A percentile compares a stretch with the other conserved stretches of the same genome.
Conservation (phyloP, 2,329 filamentous ascomycete genomes). For the Xylaria arbuscula region DNA sequence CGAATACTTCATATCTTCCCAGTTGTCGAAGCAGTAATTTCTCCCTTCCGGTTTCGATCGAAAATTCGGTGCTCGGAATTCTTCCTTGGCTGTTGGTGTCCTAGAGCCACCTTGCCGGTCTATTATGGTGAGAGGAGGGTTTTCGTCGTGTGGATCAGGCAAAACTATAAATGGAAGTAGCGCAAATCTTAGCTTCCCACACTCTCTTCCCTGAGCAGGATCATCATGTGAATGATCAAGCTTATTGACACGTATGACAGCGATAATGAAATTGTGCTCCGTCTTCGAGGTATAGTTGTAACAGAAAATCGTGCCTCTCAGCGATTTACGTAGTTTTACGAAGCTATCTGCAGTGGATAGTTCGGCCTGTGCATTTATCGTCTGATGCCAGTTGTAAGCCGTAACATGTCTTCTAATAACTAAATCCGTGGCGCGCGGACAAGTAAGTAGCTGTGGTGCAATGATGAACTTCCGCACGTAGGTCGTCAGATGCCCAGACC, state of each 20-base stretch:
- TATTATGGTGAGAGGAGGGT: not conserved
- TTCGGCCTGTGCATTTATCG: not conserved
- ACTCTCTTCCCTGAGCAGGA: not conserved
- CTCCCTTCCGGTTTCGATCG: not conserved
- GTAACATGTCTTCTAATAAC: not conserved
- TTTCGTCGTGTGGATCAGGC: not conserved
- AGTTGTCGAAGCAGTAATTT: not conserved
- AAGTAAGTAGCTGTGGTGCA: not conserved
- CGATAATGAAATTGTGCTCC: not conserved
- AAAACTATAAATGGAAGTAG: not conserved
- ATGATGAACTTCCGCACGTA: not conserved
- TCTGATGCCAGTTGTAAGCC: not conserved
- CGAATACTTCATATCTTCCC: not conserved
- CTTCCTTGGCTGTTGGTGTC: not conserved
- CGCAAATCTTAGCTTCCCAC: constrained; percentile 2
- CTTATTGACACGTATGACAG: not conserved
- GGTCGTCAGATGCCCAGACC: fast-evolving
- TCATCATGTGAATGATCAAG: constrained; percentile 20
- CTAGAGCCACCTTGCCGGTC: not conserved
- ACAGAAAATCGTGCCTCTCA: not conserved
- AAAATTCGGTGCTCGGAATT: not conserved
- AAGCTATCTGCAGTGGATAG: not conserved
- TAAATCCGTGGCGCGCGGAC: not conserved
- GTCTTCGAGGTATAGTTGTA: not conserved
- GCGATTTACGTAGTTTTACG: not conserved